Conservation (phyloP, 1,284 basidiomycete genomes). For the Pisolithus thermaeus region DNA sequence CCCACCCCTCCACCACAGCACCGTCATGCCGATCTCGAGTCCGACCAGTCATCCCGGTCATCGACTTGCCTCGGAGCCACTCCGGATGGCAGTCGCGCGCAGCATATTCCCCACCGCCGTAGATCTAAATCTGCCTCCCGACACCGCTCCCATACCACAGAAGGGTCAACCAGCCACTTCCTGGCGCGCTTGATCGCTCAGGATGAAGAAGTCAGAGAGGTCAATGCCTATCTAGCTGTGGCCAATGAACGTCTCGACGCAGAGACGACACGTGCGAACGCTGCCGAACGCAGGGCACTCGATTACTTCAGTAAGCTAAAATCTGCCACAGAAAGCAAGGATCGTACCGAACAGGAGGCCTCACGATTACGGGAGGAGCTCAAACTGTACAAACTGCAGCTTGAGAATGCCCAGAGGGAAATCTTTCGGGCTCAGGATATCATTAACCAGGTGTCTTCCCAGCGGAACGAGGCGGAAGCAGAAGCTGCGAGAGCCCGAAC, state of each 20-base stretch:
- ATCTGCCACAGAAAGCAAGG: slow-evolving; percentile 35
- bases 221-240: slow-evolving; percentile 33
- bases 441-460: slow-evolving; percentile 35
- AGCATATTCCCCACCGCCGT: slow-evolving; percentile 6
- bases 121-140: slow-evolving; percentile 23
- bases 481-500: slow-evolving; percentile 39
- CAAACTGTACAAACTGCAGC: slow-evolving; percentile 39
- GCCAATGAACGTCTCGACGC: slow-evolving; percentile 37
- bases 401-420: slow-evolving; percentile 44
- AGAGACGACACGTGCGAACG: slow-evolving; percentile 40
- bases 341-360: slow-evolving; percentile 36
- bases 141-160: slow-evolving; percentile 22
- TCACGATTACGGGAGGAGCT: slow-evolving; percentile 38
- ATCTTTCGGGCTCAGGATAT: slow-evolving; percentile 43
- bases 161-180: slow-evolving; percentile 28
- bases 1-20: slow-evolving; percentile 22
- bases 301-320: slow-evolving; percentile 40
- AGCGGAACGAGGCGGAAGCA: slow-evolving; percentile 39
- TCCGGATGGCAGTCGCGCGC: neutral
- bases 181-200: slow-evolving; percentile 33
- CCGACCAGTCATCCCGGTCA: slow-evolving; percentile 23
- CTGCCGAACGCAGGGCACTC: slow-evolving; percentile 40
- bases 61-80: slow-evolving; percentile 14
- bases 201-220: slow-evolving; percentile 36
- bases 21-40: slow-evolving; percentile 26